Conservation (phyloP, 495 filamentous ascomycete genomes). For the Daldinia childiae region DNA sequence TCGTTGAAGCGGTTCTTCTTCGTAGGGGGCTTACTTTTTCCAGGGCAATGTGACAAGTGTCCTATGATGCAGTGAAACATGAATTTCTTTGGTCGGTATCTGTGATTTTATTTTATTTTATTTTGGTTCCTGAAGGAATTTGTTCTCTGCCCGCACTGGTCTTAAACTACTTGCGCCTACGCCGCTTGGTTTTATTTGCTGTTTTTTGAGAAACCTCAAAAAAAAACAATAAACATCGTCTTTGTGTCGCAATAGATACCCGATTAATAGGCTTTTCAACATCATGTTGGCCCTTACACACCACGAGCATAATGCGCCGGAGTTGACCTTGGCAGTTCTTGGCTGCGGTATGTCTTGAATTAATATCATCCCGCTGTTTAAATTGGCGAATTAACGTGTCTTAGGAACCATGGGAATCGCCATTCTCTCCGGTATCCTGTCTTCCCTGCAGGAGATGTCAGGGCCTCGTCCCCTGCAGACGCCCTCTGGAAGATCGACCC, state of each 20-base stretch:
- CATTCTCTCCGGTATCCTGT: constrained; percentile 82
- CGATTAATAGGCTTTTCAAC: constrained; percentile 7
- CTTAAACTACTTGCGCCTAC: background rate
- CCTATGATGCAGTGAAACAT: constrained; percentile 28
- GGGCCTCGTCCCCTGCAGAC: constrained; percentile 50
- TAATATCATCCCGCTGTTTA: background rate
- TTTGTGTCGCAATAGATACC: background rate
- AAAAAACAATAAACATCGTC: background rate
- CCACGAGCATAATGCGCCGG: constrained; percentile 48
- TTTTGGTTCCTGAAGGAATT: background rate
- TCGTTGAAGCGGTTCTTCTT: constrained; percentile 41
- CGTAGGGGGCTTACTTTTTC: constrained; percentile 26
- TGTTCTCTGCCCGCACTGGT: background rate
- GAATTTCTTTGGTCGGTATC: constrained; percentile 8
- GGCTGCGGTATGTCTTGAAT: constrained; percentile 69
- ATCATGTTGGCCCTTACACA: constrained; percentile 50
- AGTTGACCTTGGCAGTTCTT: constrained; percentile 73
- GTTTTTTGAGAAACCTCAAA: background rate
- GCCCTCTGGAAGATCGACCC: constrained; percentile 60
- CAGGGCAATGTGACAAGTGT: constrained; percentile 34
- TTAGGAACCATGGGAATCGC: constrained; percentile 84
- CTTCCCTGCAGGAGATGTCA: constrained; percentile 64
- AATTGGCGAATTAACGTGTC: constrained; percentile 24
- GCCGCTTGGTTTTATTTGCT: background rate
- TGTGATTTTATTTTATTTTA: background rate